These are phyloP conservation scores for Annulohypoxylon truncatum DNA, from an alignment of 2,329 filamentous ascomycete genomes.

Conservation along the genomic window DNA sequence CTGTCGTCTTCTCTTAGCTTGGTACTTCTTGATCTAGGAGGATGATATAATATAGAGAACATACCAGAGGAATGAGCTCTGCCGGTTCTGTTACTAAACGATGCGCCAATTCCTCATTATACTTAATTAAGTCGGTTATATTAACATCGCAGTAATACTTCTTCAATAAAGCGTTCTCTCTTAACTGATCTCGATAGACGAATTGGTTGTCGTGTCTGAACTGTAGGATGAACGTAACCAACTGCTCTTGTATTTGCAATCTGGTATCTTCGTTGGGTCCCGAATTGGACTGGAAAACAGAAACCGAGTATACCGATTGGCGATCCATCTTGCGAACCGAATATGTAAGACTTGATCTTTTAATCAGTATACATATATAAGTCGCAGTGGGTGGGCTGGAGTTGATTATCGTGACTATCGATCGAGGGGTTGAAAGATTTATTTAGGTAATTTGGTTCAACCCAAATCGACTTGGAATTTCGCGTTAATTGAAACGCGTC, in stretches of 20 bases:
- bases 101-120: conserved; percentile 94
- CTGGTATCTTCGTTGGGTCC: conserved; percentile 76
- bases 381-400: background rate
- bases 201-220: conserved; percentile 95
- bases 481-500: conserved; percentile 42
- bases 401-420: conserved; percentile 19
- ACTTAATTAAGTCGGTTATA: conserved; percentile 93
- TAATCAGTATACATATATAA: conserved; percentile 14
- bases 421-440: conserved; percentile 40
- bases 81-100: conserved; percentile 88
- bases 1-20: conserved; percentile 58
- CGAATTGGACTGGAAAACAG: conserved; percentile 77
- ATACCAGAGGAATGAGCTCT: conserved; percentile 90
- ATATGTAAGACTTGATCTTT: conserved; percentile 2
- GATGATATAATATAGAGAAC: conserved; percentile 44
- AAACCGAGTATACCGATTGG: conserved; percentile 86
- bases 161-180: conserved; percentile 93
- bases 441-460: conserved; percentile 16
- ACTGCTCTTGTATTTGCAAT: conserved; percentile 78
- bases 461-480: conserved; percentile 1
- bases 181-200: conserved; percentile 96
- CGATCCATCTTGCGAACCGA: conserved; percentile 75
- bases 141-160: conserved; percentile 97
- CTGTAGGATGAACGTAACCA: conserved; percentile 91
- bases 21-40: background rate